Percentiles rank a stretch among this genome's conserved stretches.
These are phyloP conservation scores for Euphorbia celastroides DNA, from an alignment of 441 rosid species.

Conservation along the genomic window DNA sequence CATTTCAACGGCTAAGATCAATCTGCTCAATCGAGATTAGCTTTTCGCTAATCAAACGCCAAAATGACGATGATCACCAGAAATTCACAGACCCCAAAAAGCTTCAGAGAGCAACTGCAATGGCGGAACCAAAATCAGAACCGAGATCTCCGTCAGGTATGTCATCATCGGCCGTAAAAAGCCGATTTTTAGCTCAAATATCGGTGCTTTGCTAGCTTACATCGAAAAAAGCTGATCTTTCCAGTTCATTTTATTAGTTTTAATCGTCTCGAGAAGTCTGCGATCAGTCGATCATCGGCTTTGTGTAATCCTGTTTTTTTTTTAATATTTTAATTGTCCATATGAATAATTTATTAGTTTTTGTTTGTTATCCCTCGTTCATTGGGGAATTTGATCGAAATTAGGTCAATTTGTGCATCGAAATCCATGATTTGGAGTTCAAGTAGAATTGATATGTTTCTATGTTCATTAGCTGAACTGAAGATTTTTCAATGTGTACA, in stretches of 20 bases:
- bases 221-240: background rate
- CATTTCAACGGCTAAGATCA: too few relatives aligned
- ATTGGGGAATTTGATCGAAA: background rate
- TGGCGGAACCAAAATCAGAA: slow-evolving; percentile 27
- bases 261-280: background rate
- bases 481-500: background rate
- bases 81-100: background rate
- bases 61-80: too few relatives aligned
- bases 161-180: background rate
- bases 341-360: background rate
- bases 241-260: background rate
- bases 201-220: background rate
- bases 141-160: slow-evolving; percentile 18
- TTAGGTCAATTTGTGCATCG: background rate
- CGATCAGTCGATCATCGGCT: background rate
- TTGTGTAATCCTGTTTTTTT: background rate
- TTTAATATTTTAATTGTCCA: background rate
- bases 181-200: background rate
- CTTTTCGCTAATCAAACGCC: too few relatives aligned
- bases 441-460: too few relatives aligned
- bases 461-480: too few relatives aligned
- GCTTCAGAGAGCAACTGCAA: slow-evolving; percentile 7
- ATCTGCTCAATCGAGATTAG: too few relatives aligned
- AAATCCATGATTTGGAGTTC: too few relatives aligned
- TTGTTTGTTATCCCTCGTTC: background rate